Conservation (phyloP, 2,329 filamentous ascomycete genomes). For the Apiospora arundinis region DNA sequence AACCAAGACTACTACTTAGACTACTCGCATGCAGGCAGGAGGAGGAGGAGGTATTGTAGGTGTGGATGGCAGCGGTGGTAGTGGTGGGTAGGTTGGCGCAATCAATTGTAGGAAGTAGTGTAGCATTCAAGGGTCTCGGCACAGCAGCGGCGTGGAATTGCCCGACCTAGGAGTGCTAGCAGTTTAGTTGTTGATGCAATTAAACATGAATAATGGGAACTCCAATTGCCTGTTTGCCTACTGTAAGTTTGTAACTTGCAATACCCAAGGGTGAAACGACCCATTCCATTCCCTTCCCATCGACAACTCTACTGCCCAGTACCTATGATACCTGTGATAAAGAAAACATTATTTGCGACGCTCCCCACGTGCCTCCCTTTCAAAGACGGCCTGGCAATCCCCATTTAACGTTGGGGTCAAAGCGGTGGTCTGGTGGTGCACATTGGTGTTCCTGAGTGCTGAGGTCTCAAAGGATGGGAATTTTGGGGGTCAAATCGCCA, state of each 20-base stretch:
- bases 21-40: conserved; percentile 7
- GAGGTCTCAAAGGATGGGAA: neutral
- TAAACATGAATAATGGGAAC: neutral
- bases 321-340: too few relatives aligned
- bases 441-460: neutral
- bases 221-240: too few relatives aligned
- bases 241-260: neutral
- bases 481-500: conserved; percentile 1
- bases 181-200: neutral
- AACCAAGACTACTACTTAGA: conserved; percentile 1
- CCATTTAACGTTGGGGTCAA: conserved; percentile 10
- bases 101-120: conserved; percentile 17
- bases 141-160: neutral
- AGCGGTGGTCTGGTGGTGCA: neutral
- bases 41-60: neutral
- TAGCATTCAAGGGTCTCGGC: conserved; percentile 2
- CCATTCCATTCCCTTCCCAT: conserved; percentile 2
- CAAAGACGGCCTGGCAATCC: conserved; percentile 1
- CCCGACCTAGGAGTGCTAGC: conserved; percentile 7
- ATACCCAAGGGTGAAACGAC: neutral
- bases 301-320: neutral
- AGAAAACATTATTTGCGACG: neutral
- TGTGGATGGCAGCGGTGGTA: neutral
- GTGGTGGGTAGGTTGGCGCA: conserved; percentile 17
- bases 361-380: conserved; percentile 12